phyloP scores from a whole-genome alignment of 176 grass and related monocot genomes.

The Musa schizocarpa region DNA sequence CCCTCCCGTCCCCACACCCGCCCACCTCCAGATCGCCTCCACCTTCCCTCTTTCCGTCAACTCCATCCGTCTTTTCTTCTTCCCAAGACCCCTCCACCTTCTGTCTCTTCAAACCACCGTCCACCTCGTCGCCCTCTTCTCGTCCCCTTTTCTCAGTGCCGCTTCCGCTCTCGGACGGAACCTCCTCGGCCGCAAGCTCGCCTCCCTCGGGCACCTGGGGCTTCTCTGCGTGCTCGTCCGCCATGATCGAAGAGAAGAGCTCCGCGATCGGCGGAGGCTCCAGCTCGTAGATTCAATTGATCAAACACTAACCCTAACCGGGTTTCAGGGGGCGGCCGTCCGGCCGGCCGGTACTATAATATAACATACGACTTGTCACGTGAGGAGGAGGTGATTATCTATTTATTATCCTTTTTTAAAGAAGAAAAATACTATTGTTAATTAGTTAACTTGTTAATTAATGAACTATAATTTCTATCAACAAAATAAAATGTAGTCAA shows the following conservation, averaged over 20 bases:
- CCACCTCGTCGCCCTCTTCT: slow-evolving; percentile 15
- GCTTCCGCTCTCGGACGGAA: slow-evolving; percentile 18
- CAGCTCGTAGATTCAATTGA: too few relatives aligned
- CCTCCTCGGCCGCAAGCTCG: neutral
- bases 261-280: too few relatives aligned
- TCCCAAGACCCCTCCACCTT: slow-evolving; percentile 22
- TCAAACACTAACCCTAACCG: too few relatives aligned
- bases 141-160: slow-evolving; percentile 24
- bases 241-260: slow-evolving; percentile 3
- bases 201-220: neutral
- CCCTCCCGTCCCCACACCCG: neutral
- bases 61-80: slow-evolving; percentile 10
- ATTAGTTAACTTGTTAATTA: too few relatives aligned
- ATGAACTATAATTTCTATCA: too few relatives aligned
- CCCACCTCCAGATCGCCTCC: slow-evolving; percentile 5
- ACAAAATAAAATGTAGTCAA: too few relatives aligned
- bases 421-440: too few relatives aligned
- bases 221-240: neutral
- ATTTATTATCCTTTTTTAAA: too few relatives aligned
- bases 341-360: too few relatives aligned
- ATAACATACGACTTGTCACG: too few relatives aligned
- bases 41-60: slow-evolving; percentile 1
- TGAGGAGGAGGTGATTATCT: too few relatives aligned
- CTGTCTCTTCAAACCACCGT: slow-evolving; percentile 20
- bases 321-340: too few relatives aligned